Evolutionary conservation across 2,329 filamentous ascomycete species (phyloP), one percentile per base, ranked within the genome.

Genomic region (Talaromyces amestolkiae): DNA sequence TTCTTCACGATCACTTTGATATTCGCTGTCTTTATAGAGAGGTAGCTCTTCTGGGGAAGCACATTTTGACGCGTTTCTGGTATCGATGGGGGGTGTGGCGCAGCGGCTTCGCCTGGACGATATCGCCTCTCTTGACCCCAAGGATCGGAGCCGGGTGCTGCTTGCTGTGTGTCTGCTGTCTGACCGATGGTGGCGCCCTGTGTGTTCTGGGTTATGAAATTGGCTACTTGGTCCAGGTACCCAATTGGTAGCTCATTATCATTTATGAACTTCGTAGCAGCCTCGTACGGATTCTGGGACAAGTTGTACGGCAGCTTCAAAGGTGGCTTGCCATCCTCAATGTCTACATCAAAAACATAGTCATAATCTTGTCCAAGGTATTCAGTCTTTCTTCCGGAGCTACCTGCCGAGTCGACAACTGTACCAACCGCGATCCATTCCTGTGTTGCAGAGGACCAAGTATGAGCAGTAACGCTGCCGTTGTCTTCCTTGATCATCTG

Each of bases 331-430:
- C 93, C 94, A 72, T 97, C 94, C 75, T 97, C 92, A 68, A 97
- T 96, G 72, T 97, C 93, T 31, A 97, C 93, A 73, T 97, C 93
- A 70, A 98, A 98, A 9, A 99, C 93, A 72, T 90, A 97, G 75
- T 99, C 95, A 76, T 96, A 99, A 67, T 94, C 91, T 74, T 96
- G 87, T 37, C 94, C 94, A 1, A 91, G 83, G 74, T 94, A 90
- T 65, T 89, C 84, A 8, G 87, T 87, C 79, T 93, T 93, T 66
- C 87, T 87, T 11, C 92, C 91, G 69, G 88, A 92, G 74, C 92
- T 96, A 43, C 90, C 92, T 5, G 90, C 91, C 3, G 92, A 87
- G 71, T 96, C 92, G 11, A 98, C 95, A 0, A 99, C 93, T 0
- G 93, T 96, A n/a, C 95, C 95, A 9, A 98, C 90, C 68, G 90